phyloP scores from a whole-genome alignment of 208 protist genomes.

The Leishmania lainsoni region DNA sequence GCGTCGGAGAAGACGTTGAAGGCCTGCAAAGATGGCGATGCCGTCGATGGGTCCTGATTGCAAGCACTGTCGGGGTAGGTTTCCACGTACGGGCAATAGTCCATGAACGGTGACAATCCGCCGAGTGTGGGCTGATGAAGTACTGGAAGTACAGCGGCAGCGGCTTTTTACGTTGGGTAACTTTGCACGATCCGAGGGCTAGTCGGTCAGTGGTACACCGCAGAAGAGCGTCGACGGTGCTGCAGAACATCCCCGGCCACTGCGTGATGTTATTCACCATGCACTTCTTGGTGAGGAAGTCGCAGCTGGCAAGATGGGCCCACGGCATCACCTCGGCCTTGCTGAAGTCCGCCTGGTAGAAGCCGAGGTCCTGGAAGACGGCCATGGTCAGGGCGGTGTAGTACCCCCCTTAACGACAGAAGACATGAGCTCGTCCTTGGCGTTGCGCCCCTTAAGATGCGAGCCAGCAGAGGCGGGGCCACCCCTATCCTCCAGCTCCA shows the following conservation, averaged over 20 bases:
- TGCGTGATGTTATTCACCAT: slow-evolving; percentile 33
- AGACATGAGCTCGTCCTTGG: slow-evolving; percentile 85
- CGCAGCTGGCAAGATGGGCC: slow-evolving; percentile 68
- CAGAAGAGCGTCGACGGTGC: too few species aligned
- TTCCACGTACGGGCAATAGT: not conserved
- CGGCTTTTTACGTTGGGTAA: too few species aligned
- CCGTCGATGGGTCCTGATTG: not conserved
- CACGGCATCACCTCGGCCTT: slow-evolving; percentile 71
- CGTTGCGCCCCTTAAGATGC: slow-evolving; percentile 85
- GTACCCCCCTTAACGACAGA: slow-evolving; percentile 26
- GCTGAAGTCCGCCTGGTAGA: slow-evolving; percentile 69
- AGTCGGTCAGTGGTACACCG: not conserved
- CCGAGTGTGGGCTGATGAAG: slow-evolving; percentile 39
- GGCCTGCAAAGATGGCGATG: too few species aligned
- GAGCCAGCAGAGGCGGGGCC: slow-evolving; percentile 26
- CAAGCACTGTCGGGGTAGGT: not conserved
- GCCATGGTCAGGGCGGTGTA: slow-evolving; percentile 85
- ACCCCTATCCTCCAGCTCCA: slow-evolving; percentile 76
- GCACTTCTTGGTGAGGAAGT: slow-evolving; percentile 49
- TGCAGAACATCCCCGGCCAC: slow-evolving; percentile 62
- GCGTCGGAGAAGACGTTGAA: slow-evolving; percentile 8
- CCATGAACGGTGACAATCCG: not conserved
- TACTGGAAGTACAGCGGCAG: slow-evolving; percentile 37
- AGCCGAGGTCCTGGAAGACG: slow-evolving; percentile 75
- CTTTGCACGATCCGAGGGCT: too few species aligned